These are phyloP conservation scores for Gracilaria vermiculophylla DNA, from an alignment of 23 red algal species.

Conservation along the genomic window DNA sequence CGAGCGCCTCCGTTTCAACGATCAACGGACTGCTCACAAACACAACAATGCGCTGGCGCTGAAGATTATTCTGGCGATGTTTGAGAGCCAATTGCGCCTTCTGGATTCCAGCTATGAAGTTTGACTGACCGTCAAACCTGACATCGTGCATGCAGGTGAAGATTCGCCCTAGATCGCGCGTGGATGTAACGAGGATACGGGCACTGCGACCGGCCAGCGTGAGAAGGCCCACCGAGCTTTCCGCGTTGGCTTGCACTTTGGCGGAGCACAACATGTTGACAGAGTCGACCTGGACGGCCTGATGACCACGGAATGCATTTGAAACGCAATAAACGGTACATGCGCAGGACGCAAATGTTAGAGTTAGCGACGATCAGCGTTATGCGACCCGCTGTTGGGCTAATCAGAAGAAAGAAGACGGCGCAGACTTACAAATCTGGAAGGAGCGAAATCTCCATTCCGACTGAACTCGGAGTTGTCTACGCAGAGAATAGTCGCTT, in stretches of 20 bases:
- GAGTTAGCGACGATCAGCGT: neutral
- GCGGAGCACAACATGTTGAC: slow-evolving; percentile 90
- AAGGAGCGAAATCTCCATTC: slow-evolving; percentile 95
- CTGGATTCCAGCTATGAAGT: slow-evolving; percentile 74
- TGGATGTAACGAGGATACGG: slow-evolving; percentile 84
- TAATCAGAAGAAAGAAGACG: no score
- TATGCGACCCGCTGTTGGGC: no score
- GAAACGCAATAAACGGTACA: neutral
- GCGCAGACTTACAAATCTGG: slow-evolving; percentile 77
- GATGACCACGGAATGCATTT: neutral
- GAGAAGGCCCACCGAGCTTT: slow-evolving; percentile 92
- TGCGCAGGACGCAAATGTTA: neutral
- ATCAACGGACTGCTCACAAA: slow-evolving; percentile 83
- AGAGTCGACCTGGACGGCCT: slow-evolving; percentile 90
- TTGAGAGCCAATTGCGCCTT: slow-evolving; percentile 98
- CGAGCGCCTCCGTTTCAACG: slow-evolving; percentile 57
- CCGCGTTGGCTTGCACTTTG: slow-evolving; percentile 84
- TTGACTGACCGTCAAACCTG: slow-evolving; percentile 50
- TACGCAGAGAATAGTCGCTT: slow-evolving; percentile 97
- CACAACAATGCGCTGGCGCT: slow-evolving; percentile 90
- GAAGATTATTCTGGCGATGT: slow-evolving; percentile 91
- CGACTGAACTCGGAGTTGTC: slow-evolving; percentile 99
- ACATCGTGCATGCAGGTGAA: slow-evolving; percentile 85
- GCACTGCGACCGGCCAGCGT: slow-evolving; percentile 77
- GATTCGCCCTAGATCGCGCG: slow-evolving; percentile 85